Base-by-base conservation (phyloP, 106 monocot genomes). In the Allium sativum region DNA sequence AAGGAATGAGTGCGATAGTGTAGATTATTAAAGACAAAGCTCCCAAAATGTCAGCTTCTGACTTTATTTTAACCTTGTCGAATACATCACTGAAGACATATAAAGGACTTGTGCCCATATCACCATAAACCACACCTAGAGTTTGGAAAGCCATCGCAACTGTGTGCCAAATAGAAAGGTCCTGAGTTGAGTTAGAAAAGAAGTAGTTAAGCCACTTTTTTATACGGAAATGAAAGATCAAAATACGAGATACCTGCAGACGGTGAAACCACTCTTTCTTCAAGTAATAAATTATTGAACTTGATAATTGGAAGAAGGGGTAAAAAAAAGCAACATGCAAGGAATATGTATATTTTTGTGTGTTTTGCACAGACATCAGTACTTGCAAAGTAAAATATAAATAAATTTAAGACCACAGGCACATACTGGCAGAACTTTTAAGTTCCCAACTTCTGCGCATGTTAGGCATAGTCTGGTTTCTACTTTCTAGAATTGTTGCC, bases 51-150 rank as follows among this genome's bases (percentile, higher is more conserved):
- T 93, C 93, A 52, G 75, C 68, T 73, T 88, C 88, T 50, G 93
- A 93, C 50, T 81, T 82, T 62, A 88, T 85, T 9, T 84, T 79
- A 55, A 93, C 93, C 71, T 93, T 93, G 79, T 79, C 82, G 73
- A 93, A 93, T 56, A 93, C 82, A 80, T 93, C 93, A 67, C 80
- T 82, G 68, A 88, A 93, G 40, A 93, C 93, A 74, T 93, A 93
- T 43, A 93, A 75, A 48, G 93, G 93, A 73, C 93, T 93, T 20
- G 93, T 93, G 10, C 93, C 93, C 84, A 93, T 69, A 68, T 93
- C 93, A 57, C 93, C 88, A 76, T 88, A 93, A 9, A 93, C 93
- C 46, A 93, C 88, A 56, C 93, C 93, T 56, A 93, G 93, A 77
- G 93, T 93, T 80, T 93, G 93, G 67, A 93, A 93, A 55, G 93